Evolutionary conservation across 345 rosid species (phyloP).

Genomic region (Populus davidiana): DNA sequence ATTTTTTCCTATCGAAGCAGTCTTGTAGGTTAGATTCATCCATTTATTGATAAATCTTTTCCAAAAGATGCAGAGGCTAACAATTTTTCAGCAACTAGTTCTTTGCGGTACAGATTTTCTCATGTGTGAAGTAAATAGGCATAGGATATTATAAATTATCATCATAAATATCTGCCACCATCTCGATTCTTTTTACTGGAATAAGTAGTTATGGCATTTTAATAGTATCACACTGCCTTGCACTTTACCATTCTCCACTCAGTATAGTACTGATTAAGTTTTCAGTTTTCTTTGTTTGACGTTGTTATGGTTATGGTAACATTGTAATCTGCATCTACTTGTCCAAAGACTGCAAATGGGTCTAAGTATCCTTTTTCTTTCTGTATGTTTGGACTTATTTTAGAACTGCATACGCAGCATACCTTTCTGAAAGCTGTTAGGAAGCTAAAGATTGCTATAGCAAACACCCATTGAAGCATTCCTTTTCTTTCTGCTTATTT

Average conservation of each 20-base stretch:
- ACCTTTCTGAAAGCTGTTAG: background rate
- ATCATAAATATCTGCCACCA: background rate
- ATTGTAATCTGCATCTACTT: background rate
- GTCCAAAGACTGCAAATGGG: background rate
- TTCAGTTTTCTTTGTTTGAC: background rate
- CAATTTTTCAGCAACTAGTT: background rate
- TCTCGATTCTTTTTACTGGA: background rate
- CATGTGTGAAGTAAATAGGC: background rate
- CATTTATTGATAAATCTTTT: background rate
- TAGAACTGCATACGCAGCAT: background rate
- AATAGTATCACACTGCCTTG: background rate
- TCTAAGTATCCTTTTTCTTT: background rate
- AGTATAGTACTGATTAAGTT: background rate
- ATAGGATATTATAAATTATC: background rate
- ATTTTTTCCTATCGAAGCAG: background rate
- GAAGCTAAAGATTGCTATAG: background rate
- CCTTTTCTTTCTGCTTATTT: background rate
- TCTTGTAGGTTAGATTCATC: background rate
- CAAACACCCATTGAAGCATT: background rate
- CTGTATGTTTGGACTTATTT: constrained; percentile 8
- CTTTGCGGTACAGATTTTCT: background rate
- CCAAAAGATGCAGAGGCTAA: background rate
- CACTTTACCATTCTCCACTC: background rate
- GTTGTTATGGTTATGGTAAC: background rate
- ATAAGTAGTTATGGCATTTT: background rate